These are phyloP conservation scores for Plasmodium gaboni DNA, from an alignment of 169 alveolate species.

Conservation along the genomic window DNA sequence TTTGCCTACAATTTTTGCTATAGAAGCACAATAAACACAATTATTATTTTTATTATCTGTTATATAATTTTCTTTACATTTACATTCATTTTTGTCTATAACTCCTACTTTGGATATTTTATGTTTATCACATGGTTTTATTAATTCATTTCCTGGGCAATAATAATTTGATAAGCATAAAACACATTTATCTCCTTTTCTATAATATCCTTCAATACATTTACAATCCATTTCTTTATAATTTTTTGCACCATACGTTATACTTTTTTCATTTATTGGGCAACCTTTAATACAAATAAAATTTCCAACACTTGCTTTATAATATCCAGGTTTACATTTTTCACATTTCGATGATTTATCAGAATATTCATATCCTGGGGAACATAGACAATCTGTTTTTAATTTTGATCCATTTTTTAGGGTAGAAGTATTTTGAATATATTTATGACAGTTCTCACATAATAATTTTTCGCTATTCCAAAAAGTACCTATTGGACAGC, in stretches of 20 bases:
- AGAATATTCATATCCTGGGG: constrained; percentile 78
- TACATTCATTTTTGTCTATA: constrained; percentile 20
- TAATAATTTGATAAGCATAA: constrained; percentile 77
- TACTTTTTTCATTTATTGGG: constrained; percentile 39
- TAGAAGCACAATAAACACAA: constrained; percentile 49
- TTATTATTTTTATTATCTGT: constrained; percentile 18
- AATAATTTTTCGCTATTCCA: constrained; percentile 42
- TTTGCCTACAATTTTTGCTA: constrained; percentile 52
- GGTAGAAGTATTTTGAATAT: constrained; percentile 78
- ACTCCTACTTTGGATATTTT: constrained; percentile 50
- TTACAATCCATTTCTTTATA: constrained; percentile 74
- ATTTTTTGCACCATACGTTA: constrained; percentile 66
- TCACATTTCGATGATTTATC: constrained; percentile 76
- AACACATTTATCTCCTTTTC: constrained; percentile 73
- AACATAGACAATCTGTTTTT: constrained; percentile 78
- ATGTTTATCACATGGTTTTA: constrained; percentile 19
- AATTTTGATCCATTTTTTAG: constrained; percentile 71
- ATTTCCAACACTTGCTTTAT: constrained; percentile 74
- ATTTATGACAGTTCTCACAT: constrained; percentile 76
- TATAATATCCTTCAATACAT: constrained; percentile 79
- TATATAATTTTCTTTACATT: constrained; percentile 58
- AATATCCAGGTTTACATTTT: constrained; percentile 81
- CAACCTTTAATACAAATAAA: constrained; percentile 76
- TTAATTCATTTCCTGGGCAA: constrained; percentile 57
- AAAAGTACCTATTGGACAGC: constrained; percentile 69